Base-by-base conservation (phyloP, 164 flowering plant species). In the Cinnamomum micranthum region DNA sequence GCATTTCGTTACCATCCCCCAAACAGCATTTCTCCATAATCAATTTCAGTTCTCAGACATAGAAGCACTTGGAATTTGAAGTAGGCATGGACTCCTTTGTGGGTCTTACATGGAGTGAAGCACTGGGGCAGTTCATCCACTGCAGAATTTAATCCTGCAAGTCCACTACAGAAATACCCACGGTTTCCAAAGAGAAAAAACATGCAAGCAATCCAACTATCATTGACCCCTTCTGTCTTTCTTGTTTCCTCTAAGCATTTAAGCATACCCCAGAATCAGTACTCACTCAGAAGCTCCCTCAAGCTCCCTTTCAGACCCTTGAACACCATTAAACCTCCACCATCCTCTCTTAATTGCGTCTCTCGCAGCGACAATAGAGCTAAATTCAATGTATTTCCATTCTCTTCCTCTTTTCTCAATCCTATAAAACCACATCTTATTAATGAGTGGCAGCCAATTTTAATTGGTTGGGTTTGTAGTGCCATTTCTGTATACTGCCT, bases 401-500 rank as follows among this genome's bases (percentile, higher is more conserved):
- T 62, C 33, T 41, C 64, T 60, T 50, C 58, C 2, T 86, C 69
- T 60, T 86, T 76, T 41, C 47, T 82, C 4, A 28, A 76, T 14
- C 75, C 79, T 23, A 81, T 91, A 68, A 85, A 78, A 60, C 97
- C 98, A 71, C 92, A 65, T 75, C 69, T 93, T 35, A 83, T 77
- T 68, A 77, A 95, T 33, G 86, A 95, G 31, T 83, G 84, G 87
- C 77, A 59, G 35, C 81, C 86, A 11, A 86, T 95, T 50, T 81
- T 93, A 76, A 76, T 74, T 3, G 99, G 97, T n/a, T 95, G 99
- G 99, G 63, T 87, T 58, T 94, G 92, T 82, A 88, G 97, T 79
- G 78, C 83, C 2, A 60, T 91, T 58, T 91, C 97, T 4, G 97
- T 87, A 9, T 81, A 79, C 81, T 88, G 94, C 13, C 88, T 95